Base-by-base conservation (phyloP, 805 yeast genomes). In the Candida corydali region DNA sequence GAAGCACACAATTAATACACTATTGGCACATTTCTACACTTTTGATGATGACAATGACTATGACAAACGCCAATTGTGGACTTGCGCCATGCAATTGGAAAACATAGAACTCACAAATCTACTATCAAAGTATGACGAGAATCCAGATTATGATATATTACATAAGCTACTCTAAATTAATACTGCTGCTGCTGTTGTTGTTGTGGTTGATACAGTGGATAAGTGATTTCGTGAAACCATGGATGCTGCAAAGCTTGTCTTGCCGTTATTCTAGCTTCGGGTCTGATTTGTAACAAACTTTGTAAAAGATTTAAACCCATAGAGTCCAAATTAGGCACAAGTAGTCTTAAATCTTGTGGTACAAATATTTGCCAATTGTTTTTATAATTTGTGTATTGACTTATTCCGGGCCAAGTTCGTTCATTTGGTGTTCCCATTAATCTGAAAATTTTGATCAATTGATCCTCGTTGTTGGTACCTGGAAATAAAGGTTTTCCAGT, bases 401-500 rank as follows among this genome's bases (percentile, higher is more conserved):
- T 81, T 29, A 93, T 83, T n/a, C 95, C 96, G 1, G 98, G 97
- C 98, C 98, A 93, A 18, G 95, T 82, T 43, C 82, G 70, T 60
- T 93, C 98, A 53, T 82, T 86, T 27, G 98, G 98, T 2, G 98
- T 93, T 16, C 98, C 98, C 84, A 93, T 80, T 17, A 89, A 70
- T 56, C 94, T 78, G 68, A 93, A 93, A 36, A 93, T 93, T 56
- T 86, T 86, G 60, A 82, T 76, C 50, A 93, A 73, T 61, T 93
- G 98, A 63, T 93, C 98, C 38, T 93, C 97, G 60, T 91, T 94
- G 27, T 95, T 86, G 9, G 91, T 80, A 22, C 98, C 98, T 15
- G 98, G 96, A 61, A 93, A 93, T 35, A 93, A 68, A 1, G 98
- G 98, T 52, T 91, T 82, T 22, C 98, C 96, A n/a, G 96, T 86